Base-by-base conservation (phyloP, 169 alveolate species). In the Plasmodium relictum region DNA sequence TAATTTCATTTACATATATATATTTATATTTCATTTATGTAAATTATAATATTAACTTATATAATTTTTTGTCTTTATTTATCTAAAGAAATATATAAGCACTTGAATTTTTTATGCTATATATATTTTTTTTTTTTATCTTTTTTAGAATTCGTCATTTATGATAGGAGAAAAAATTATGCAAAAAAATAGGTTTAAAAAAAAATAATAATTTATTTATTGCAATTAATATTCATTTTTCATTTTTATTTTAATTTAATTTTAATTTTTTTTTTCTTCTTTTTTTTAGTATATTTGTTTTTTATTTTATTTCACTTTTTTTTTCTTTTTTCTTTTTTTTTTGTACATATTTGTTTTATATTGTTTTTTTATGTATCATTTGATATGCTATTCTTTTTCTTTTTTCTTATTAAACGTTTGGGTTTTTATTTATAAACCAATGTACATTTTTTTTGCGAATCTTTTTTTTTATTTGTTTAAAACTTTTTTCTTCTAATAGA, bases 91-190 rank as follows among this genome's bases (percentile, higher is more conserved):
- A 58, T 22, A 20, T 58, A 58, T 20, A 58, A 0, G 12, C 42
- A 16, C 18, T 16, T 22, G 18, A 16, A 58, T 58, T 14, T 58
- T 0, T 16, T 6, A 6, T 44, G 9, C 9, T 44, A 44, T 6
- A 6, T 44, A 9, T 44, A 44, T 9, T 6, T 44, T 50, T 24
- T 14, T 22, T 63, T 26, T 22, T 58, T 56, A 26, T 20, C 41
- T 16, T 45, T 56, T 63, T 61, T 66, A 76, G 89, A 76, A 76
- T 76, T 76, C 89, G 18, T 76, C 76, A 18, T 76, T 76, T 56
- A 76, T 76, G 73, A 76, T 76, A 62, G 89, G 78, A 26, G 89
- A 76, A 68, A 76, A 76, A 45, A 76, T 76, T 50, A 63, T 76
- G 48, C 52, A 65, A 37, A 63, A 76, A 18, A 56, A 54, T 39